phyloP scores from a whole-genome alignment of 2,329 filamentous ascomycete genomes.

The Dryadomyces sulphureus region DNA sequence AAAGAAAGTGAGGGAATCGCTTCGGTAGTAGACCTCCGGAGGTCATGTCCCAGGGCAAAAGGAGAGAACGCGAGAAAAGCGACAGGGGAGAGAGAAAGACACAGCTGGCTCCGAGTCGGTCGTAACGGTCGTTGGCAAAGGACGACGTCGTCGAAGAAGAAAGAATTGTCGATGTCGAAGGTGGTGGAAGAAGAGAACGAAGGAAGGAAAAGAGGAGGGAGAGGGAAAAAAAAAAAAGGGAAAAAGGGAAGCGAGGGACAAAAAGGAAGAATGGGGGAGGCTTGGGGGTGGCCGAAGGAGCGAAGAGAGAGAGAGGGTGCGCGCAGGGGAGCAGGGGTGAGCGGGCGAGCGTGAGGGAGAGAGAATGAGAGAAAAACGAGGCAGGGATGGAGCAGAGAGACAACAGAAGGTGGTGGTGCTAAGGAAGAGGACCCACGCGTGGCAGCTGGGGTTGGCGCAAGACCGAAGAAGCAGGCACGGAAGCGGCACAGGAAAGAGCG shows the following conservation, averaged over 20 bases:
- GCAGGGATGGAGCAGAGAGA: not conserved
- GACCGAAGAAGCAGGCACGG: not conserved
- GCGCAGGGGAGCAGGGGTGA: not conserved
- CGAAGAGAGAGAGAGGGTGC: not conserved
- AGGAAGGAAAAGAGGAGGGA: constrained; percentile 3
- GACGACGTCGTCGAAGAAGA: constrained; percentile 12
- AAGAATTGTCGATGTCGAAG: constrained; percentile 14
- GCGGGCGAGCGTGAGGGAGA: not conserved
- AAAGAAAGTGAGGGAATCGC: constrained; percentile 7
- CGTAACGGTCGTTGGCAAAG: constrained; percentile 14
- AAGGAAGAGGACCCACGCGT: constrained; percentile 1
- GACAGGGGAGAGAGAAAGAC: constrained; percentile 7
- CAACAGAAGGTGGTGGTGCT: not conserved
- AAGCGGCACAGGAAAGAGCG: not conserved
- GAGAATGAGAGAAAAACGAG: not conserved
- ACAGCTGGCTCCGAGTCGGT: constrained; percentile 13
- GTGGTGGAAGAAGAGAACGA: constrained; percentile 11
- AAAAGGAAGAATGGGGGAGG: not conserved
- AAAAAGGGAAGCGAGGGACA: not conserved
- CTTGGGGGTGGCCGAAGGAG: not conserved
- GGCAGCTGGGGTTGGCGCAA: not conserved
- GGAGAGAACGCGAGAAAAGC: constrained; percentile 2
- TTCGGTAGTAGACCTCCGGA: constrained; percentile 14
- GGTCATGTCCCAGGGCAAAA: constrained; percentile 10
- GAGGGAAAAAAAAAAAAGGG: constrained; percentile 3